These are phyloP conservation scores for Mycothermus thermophilus DNA, from an alignment of 495 filamentous ascomycete species.

Conservation along the genomic window DNA sequence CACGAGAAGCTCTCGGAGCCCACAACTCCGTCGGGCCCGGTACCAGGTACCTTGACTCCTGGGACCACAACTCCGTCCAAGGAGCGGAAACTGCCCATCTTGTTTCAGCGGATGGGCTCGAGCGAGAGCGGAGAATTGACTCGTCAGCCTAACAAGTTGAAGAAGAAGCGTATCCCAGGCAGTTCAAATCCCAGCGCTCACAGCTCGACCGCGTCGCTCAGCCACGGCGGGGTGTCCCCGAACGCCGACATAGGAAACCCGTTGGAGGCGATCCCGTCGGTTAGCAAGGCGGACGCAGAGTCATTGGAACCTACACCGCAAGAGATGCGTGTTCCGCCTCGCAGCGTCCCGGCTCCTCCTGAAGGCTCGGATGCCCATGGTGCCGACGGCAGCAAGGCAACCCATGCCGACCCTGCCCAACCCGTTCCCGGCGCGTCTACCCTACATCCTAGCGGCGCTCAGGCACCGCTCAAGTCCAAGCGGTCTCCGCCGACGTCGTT, in stretches of 20 bases:
- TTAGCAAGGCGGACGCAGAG: slow-evolving; percentile 15
- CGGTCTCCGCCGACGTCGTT: slow-evolving; percentile 55
- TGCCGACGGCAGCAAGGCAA: neutral
- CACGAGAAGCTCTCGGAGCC: slow-evolving; percentile 35
- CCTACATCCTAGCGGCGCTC: slow-evolving; percentile 23
- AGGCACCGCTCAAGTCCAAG: slow-evolving; percentile 45
- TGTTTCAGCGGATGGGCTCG: slow-evolving; percentile 56
- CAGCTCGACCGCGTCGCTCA: slow-evolving; percentile 51
- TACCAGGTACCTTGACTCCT: too few species aligned
- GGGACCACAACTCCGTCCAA: slow-evolving; percentile 48
- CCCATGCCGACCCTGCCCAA: neutral
- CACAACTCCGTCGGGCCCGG: too few species aligned
- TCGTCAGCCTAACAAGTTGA: slow-evolving; percentile 69
- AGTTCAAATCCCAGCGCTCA: slow-evolving; percentile 71
- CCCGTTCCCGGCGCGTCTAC: slow-evolving; percentile 2
- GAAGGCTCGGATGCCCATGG: neutral
- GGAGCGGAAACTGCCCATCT: slow-evolving; percentile 51
- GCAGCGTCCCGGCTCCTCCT: slow-evolving; percentile 16
- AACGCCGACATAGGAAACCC: slow-evolving; percentile 23
- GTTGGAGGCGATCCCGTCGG: slow-evolving; percentile 20
- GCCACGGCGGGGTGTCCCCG: slow-evolving; percentile 25
- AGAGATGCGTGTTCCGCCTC: slow-evolving; percentile 22
- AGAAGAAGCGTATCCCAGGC: slow-evolving; percentile 63
- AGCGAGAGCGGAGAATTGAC: slow-evolving; percentile 47
- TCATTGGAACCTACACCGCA: slow-evolving; percentile 24